phyloP scores from a whole-genome alignment of 1,284 basidiomycete species.

The Boletus semigastroideus region DNA sequence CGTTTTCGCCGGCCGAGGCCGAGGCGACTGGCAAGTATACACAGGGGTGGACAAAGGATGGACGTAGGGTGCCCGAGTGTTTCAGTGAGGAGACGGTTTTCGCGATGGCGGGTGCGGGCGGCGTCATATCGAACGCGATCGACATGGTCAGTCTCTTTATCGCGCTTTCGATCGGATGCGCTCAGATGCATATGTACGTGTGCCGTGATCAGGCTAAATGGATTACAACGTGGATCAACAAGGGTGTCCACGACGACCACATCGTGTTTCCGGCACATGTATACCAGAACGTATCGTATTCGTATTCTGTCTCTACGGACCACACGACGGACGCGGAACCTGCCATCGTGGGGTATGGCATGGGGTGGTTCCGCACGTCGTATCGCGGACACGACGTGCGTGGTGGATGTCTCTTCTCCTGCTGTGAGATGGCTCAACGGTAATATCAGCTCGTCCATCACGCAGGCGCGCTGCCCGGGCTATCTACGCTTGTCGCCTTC shows the following conservation, averaged over 20 bases:
- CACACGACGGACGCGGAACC: constrained; percentile 3
- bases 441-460: constrained; percentile 29
- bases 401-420: not conserved
- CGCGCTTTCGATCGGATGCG: no score
- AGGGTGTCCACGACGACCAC: constrained; percentile 27
- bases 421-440: not conserved
- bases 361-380: constrained; percentile 36
- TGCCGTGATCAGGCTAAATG: constrained; percentile 39
- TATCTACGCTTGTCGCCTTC: constrained; percentile 28
- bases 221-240: constrained; percentile 32
- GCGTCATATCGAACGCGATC: constrained; percentile 33
- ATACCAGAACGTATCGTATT: constrained; percentile 29
- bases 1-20: constrained; percentile 38
- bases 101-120: constrained; percentile 35
- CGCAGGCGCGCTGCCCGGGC: constrained; percentile 30
- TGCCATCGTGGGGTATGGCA: constrained; percentile 32
- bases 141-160: constrained; percentile 35
- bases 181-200: no score
- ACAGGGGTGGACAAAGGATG: constrained; percentile 32
- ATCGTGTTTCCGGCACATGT: constrained; percentile 30
- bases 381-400: constrained; percentile 38
- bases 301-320: constrained; percentile 21
- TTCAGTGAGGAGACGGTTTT: constrained; percentile 24
- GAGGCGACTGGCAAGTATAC: constrained; percentile 32
- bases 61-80: constrained; percentile 30